Percentiles rank a stretch among this genome's conserved stretches.
These are phyloP conservation scores for Penicillium sp. DNA, from an alignment of 2,329 filamentous ascomycete genomes.

Conservation along the genomic window DNA sequence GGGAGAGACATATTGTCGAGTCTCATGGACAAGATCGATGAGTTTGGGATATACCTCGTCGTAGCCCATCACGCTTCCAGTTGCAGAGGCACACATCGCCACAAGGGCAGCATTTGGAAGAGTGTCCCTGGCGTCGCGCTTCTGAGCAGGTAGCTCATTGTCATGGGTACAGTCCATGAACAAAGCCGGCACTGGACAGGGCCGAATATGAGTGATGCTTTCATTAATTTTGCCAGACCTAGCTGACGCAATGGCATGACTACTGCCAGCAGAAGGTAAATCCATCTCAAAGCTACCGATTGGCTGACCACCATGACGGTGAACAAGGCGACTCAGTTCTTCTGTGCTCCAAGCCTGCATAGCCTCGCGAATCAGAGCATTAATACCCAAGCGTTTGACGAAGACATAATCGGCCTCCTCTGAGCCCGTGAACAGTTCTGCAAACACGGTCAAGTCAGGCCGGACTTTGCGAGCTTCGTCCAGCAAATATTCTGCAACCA, in stretches of 20 bases:
- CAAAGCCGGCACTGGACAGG: constrained; percentile 84
- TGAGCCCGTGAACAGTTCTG: constrained; percentile 91
- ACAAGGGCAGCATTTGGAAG: constrained; percentile 91
- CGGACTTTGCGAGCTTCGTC: constrained; percentile 88
- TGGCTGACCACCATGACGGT: constrained; percentile 86
- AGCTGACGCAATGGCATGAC: constrained; percentile 36
- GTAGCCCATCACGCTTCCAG: constrained; percentile 95
- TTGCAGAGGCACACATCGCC: constrained; percentile 91
- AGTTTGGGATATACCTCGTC: constrained; percentile 93
- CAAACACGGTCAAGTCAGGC: constrained; percentile 85
- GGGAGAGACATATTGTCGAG: constrained; percentile 72
- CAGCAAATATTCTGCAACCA: constrained; percentile 90
- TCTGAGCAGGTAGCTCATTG: constrained; percentile 94
- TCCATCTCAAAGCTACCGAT: constrained; percentile 98
- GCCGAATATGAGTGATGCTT: constrained; percentile 75
- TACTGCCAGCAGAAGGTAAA: constrained; percentile 67
- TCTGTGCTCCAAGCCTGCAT: constrained; percentile 98
- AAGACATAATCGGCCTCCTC: constrained; percentile 97
- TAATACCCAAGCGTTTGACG: constrained; percentile 86
- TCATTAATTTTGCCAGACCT: constrained; percentile 46
- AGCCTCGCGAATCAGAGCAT: constrained; percentile 88
- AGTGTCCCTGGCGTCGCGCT: constrained; percentile 89
- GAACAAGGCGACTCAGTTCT: constrained; percentile 87
- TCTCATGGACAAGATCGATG: constrained; percentile 91
- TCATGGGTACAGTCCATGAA: constrained; percentile 99